A percentile compares a stretch with the other conserved stretches of the same genome.
Evolutionary conservation across 1,139 yeast species (phyloP).

Genomic region (Hemisphaericaspora xylofermentans): DNA sequence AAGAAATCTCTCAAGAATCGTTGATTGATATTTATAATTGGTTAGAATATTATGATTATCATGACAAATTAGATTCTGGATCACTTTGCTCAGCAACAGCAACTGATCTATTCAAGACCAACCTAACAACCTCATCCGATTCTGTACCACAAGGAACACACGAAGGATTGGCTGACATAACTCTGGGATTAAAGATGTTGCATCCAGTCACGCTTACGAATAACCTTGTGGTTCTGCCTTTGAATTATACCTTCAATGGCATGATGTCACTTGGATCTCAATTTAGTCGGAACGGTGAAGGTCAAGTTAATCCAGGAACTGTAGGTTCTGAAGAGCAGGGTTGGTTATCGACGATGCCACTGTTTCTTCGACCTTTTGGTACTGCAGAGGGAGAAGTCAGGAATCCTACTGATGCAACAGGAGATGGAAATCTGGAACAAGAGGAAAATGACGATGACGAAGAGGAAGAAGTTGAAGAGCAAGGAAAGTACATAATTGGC

Average conservation of each 20-base stretch:
- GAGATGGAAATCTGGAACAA: conserved; percentile 1
- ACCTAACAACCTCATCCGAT: conserved; percentile 10
- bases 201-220: conserved; percentile 39
- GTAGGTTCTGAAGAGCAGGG: conserved; percentile 5
- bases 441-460: conserved; percentile 5
- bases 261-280: conserved; percentile 23
- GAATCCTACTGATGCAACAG: background rate
- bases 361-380: conserved; percentile 17
- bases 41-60: conserved; percentile 35
- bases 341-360: conserved; percentile 31
- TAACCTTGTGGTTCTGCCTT: conserved; percentile 40
- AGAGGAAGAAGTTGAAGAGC: conserved; percentile 20
- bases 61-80: conserved; percentile 25
- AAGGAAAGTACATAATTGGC: conserved; percentile 32
- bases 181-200: conserved; percentile 17
- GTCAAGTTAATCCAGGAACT: background rate
- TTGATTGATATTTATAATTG: conserved; percentile 31
- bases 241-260: conserved; percentile 37
- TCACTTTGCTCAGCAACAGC: conserved; percentile 15
- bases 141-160: background rate
- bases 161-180: conserved; percentile 1
- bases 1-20: conserved; percentile 14
- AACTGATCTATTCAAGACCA: conserved; percentile 23
- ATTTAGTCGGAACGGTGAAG: background rate
- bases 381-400: conserved; percentile 8